Evolutionary conservation across 2,329 filamentous ascomycete species (phyloP), one percentile per base, ranked within the genome.

Genomic region (Scedosporium apiospermum): DNA sequence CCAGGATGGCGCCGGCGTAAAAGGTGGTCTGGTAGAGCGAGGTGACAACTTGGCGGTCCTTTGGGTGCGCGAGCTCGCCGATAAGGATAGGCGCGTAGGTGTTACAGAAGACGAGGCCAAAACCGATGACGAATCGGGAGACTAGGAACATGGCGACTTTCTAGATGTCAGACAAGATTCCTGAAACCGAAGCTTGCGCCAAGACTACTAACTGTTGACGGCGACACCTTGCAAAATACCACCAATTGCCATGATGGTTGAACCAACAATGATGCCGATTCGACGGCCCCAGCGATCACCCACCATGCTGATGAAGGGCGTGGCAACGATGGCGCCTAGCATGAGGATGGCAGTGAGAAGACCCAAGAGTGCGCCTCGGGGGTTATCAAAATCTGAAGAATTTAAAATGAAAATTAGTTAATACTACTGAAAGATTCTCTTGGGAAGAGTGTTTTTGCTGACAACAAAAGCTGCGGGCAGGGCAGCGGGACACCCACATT

Each of bases 11-110:
- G 4, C 79, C 78, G 5, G 81, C 68, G 62, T 79, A 81, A 72
- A 78, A 81, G 0, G 74, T 80, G 2, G 70, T 78, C 61, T 83
- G 83, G 72, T 82, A 83, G 5, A 84, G 75, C 1, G 80, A 79
- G 0, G 80, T 83, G 38, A 83, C 67, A 3, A 79, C 76, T 0
- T 80, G 74, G 53, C 82, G 77, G 66, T 83, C 80, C 65, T 81
- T 82, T 0, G 81, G 81, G 65, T 83, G 78, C 1, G 76, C 78
- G 6, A 84, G 70, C 62, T 84, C 82, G 66, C 77, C 79, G 4
- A 84, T 76, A 63, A 83, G 69, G 4, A 77, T 74, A 0, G 81
- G 81, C 0, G 78, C 79, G 0, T 78, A 76, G 27, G 82, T 78
- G 51, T 81, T 83, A 34, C 76, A 77, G 65, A 81, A 82, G 0